phyloP scores from a whole-genome alignment of 306 rosid species.

The Senna siamea region DNA sequence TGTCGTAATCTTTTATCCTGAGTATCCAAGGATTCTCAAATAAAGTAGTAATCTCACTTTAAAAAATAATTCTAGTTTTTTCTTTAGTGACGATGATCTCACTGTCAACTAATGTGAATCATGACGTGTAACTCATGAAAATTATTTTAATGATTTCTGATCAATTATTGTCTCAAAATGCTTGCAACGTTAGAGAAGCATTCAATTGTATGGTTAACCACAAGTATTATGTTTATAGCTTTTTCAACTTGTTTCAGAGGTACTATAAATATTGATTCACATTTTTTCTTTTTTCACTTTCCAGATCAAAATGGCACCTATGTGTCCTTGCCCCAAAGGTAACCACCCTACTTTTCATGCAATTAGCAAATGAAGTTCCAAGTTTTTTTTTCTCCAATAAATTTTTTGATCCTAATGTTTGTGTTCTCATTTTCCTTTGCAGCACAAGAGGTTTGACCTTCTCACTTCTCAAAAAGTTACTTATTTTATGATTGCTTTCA shows the following conservation, averaged over 20 bases:
- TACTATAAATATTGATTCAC: constrained; percentile 3
- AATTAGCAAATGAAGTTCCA: constrained; percentile 18
- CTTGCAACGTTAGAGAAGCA: constrained; percentile 11
- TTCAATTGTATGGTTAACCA: constrained; percentile 10
- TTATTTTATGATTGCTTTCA: constrained; percentile 20
- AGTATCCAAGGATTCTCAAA: neutral
- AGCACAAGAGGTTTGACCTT: constrained; percentile 56
- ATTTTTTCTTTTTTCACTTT: constrained; percentile 39
- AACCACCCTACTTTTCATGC: constrained; percentile 10
- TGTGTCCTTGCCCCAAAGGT: constrained; percentile 54
- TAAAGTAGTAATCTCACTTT: constrained; percentile 5
- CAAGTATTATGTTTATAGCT: constrained; percentile 13
- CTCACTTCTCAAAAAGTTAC: constrained; percentile 34
- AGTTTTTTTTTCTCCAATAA: constrained; percentile 13
- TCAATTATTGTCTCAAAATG: constrained; percentile 3
- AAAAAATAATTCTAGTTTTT: constrained; percentile 4
- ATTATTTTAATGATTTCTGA: neutral
- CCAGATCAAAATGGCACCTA: constrained; percentile 56
- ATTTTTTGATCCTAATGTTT: constrained; percentile 9
- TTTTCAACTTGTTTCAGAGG: constrained; percentile 9
- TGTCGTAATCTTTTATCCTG: no score
- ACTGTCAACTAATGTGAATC: constrained; percentile 2
- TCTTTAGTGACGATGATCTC: constrained; percentile 7
- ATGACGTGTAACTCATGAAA: neutral
- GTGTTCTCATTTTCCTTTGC: constrained; percentile 31